Evolutionary conservation across 495 filamentous ascomycete genomes (phyloP).

Genomic region (Penicillium paxilli): DNA sequence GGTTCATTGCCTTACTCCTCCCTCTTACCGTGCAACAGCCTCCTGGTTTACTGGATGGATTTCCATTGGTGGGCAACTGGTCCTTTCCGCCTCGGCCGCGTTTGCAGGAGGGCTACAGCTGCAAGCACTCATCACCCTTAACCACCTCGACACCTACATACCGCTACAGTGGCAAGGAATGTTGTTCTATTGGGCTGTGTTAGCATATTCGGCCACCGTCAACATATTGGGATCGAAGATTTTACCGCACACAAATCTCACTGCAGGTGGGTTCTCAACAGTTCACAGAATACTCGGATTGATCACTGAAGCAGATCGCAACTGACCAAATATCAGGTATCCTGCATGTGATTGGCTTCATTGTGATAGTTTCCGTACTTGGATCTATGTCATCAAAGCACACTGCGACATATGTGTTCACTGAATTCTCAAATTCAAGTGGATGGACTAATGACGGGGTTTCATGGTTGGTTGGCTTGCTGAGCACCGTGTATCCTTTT

Average conservation of each 20-base stretch:
- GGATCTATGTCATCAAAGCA: constrained; percentile 23
- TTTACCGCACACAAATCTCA: constrained; percentile 23
- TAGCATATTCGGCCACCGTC: constrained; percentile 17
- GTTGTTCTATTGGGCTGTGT: constrained; percentile 24
- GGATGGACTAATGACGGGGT: constrained; percentile 23
- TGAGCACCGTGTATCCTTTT: constrained; percentile 26
- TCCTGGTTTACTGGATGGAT: constrained; percentile 29
- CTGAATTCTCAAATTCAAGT: constrained; percentile 22
- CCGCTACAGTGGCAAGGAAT: constrained; percentile 23
- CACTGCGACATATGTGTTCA: constrained; percentile 17
- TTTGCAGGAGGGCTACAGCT: constrained; percentile 24
- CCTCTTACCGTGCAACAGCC: constrained; percentile 17
- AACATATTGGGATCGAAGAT: constrained; percentile 26
- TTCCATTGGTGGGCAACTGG: constrained; percentile 32
- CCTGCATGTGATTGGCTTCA: constrained; percentile 19
- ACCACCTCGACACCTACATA: constrained; percentile 20
- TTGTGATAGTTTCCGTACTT: constrained; percentile 16
- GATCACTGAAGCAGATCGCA: too few relatives aligned
- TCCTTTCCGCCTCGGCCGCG: constrained; percentile 30
- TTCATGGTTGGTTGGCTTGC: constrained; percentile 24
- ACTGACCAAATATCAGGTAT: constrained; percentile 9
- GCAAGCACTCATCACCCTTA: constrained; percentile 25
- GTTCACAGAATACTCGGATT: neutral
- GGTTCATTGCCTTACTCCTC: constrained; percentile 23
- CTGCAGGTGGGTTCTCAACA: constrained; percentile 12